These are phyloP conservation scores for Andalucia godoyi DNA, from an alignment of 78 protist genomes.

Conservation along the genomic window DNA sequence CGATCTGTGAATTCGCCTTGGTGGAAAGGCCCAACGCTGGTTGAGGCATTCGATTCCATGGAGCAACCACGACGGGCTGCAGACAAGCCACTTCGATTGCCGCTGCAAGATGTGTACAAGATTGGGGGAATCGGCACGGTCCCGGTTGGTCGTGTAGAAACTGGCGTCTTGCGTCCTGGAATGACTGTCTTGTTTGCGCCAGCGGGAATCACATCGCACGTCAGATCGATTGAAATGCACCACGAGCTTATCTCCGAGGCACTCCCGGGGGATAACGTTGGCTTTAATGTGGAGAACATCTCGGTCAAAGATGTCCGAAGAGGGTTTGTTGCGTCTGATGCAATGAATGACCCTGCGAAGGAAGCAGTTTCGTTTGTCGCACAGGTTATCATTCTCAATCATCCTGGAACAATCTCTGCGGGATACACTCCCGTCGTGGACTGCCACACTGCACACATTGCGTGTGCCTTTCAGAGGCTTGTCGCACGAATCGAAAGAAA, in stretches of 20 bases:
- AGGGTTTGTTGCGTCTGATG: constrained; percentile 81
- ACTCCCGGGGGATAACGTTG: constrained; percentile 93
- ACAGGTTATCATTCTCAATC: constrained; percentile 91
- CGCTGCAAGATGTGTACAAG: constrained; percentile 95
- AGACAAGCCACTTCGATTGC: constrained; percentile 94
- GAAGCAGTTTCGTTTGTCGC: constrained; percentile 74
- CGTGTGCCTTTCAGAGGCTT: constrained; percentile 82
- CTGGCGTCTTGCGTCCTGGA: constrained; percentile 87
- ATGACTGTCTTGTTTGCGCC: constrained; percentile 86
- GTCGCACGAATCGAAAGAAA: constrained; percentile 78
- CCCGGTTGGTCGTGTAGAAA: constrained; percentile 96
- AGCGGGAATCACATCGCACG: constrained; percentile 64
- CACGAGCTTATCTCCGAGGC: constrained; percentile 80
- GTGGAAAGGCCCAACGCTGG: constrained; percentile 59
- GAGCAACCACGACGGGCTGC: constrained; percentile 82
- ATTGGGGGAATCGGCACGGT: constrained; percentile 95
- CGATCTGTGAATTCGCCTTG: constrained; percentile 72
- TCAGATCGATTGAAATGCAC: constrained; percentile 97
- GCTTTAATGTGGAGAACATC: constrained; percentile 91
- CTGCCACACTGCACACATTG: constrained; percentile 96
- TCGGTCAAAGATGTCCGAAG: constrained; percentile 86
- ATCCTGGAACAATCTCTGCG: constrained; percentile 84
- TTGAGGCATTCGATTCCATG: constrained; percentile 51
- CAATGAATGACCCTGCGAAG: constrained; percentile 75
- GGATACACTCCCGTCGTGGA: constrained; percentile 93